phyloP scores from a whole-genome alignment of 352 stramenopile genomes.

The Phytopythium oedochilum region DNA sequence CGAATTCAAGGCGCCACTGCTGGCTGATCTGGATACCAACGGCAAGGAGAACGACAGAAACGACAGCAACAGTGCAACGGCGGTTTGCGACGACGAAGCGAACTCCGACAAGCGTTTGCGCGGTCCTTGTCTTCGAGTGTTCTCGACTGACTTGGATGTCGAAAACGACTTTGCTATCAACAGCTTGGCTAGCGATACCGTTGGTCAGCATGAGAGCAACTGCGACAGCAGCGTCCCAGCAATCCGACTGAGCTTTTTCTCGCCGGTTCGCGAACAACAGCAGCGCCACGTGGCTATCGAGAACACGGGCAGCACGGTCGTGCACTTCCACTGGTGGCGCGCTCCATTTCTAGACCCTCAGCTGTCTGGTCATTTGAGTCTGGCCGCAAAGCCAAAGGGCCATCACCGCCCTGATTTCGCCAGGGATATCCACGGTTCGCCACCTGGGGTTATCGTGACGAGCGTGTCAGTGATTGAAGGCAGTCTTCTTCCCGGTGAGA shows the following conservation, averaged over 20 bases:
- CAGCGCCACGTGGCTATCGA: constrained; percentile 30
- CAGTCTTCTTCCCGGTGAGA: constrained; percentile 48
- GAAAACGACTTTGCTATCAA: constrained; percentile 3
- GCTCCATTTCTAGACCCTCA: constrained; percentile 16
- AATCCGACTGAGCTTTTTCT: constrained; percentile 42
- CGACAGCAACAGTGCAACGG: not conserved
- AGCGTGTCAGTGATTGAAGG: constrained; percentile 43
- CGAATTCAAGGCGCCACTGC: not conserved
- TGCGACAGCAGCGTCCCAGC: not conserved
- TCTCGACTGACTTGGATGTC: not conserved
- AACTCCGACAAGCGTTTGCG: no score
- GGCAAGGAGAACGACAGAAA: constrained; percentile 5
- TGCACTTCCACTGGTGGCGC: constrained; percentile 62
- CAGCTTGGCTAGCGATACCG: not conserved
- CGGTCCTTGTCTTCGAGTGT: constrained; percentile 10
- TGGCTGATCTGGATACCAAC: not conserved
- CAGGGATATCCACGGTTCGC: not conserved
- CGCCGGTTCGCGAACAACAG: constrained; percentile 30
- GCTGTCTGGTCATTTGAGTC: constrained; percentile 25
- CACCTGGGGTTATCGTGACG: constrained; percentile 14
- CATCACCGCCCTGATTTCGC: not conserved
- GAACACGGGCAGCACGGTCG: constrained; percentile 45
- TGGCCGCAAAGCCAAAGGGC: not conserved
- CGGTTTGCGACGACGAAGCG: constrained; percentile 1
- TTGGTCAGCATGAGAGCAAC: not conserved